phyloP scores from a whole-genome alignment of 2,329 filamentous ascomycete species.

The Cladosporium sp. region DNA sequence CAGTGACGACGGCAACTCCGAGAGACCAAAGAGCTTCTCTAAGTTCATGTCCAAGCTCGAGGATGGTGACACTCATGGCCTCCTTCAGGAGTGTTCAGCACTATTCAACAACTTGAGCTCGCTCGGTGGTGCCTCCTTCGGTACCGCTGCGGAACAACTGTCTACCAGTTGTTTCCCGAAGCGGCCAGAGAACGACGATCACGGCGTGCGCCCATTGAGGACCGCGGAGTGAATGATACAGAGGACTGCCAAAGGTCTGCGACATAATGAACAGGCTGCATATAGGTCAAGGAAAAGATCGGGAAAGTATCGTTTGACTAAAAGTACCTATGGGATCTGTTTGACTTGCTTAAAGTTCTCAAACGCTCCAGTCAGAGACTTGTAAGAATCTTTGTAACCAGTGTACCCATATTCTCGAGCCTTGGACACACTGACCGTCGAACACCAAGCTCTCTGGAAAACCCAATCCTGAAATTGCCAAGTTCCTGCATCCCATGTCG shows the following conservation, averaged over 20 bases:
- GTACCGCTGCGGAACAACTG: conserved; percentile 21
- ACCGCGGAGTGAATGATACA: too few species aligned
- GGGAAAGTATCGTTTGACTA: too few species aligned
- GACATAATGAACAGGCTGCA: too few species aligned
- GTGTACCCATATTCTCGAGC: conserved; percentile 48
- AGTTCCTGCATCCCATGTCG: conserved; percentile 46
- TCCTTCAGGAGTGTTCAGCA: conserved; percentile 21
- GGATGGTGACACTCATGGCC: neutral
- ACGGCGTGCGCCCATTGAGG: too few species aligned
- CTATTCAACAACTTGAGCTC: conserved; percentile 22
- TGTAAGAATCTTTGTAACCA: conserved; percentile 43
- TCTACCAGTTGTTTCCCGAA: conserved; percentile 18
- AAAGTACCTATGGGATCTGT: conserved; percentile 17
- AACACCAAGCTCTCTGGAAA: conserved; percentile 44
- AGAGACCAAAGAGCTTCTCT: neutral
- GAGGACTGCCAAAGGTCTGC: too few species aligned
- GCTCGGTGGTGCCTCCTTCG: conserved; percentile 23
- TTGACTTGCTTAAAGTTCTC: conserved; percentile 36
- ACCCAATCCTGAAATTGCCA: conserved; percentile 48
- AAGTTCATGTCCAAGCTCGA: neutral
- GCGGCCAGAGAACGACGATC: too few species aligned
- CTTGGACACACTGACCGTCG: conserved; percentile 49
- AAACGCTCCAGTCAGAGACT: conserved; percentile 41
- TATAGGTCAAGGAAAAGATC: too few species aligned
- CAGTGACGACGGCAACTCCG: neutral